phyloP scores from a whole-genome alignment of 2,329 filamentous ascomycete genomes.

The Rachicladosporium sp. region DNA sequence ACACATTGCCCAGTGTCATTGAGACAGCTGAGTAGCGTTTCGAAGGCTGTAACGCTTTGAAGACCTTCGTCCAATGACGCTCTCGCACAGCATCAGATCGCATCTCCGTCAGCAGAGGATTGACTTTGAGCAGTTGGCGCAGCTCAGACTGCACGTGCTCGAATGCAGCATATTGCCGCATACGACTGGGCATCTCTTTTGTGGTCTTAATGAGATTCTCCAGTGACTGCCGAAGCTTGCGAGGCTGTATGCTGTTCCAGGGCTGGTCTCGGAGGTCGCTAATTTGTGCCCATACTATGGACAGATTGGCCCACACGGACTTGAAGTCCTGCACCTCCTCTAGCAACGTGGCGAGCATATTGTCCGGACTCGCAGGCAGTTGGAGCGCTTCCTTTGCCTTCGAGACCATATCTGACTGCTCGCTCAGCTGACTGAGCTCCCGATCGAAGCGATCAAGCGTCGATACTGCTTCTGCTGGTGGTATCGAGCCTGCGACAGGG shows the following conservation, averaged over 20 bases:
- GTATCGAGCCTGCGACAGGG: slow-evolving; percentile 86
- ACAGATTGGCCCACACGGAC: slow-evolving; percentile 91
- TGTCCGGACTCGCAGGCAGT: slow-evolving; percentile 66
- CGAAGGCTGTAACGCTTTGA: slow-evolving; percentile 84
- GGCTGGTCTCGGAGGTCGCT: slow-evolving; percentile 85
- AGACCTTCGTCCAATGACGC: slow-evolving; percentile 94
- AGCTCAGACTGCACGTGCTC: slow-evolving; percentile 92
- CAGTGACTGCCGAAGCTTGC: slow-evolving; percentile 80
- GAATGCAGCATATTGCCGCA: slow-evolving; percentile 99
- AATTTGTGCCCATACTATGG: slow-evolving; percentile 91
- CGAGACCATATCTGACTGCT: slow-evolving; percentile 83
- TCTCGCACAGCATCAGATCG: slow-evolving; percentile 95
- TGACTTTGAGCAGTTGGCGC: slow-evolving; percentile 80
- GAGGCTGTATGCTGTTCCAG: slow-evolving; percentile 91
- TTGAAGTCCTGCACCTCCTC: slow-evolving; percentile 98
- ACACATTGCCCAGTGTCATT: slow-evolving; percentile 95
- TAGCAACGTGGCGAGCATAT: slow-evolving; percentile 69
- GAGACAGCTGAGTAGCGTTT: slow-evolving; percentile 90
- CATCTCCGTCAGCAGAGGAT: slow-evolving; percentile 73
- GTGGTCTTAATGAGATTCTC: slow-evolving; percentile 94
- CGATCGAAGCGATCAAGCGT: slow-evolving; percentile 73
- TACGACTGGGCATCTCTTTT: slow-evolving; percentile 96
- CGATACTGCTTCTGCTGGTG: slow-evolving; percentile 74
- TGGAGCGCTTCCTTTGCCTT: slow-evolving; percentile 96
- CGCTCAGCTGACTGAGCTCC: slow-evolving; percentile 72